Conservation (phyloP, 495 filamentous ascomycete genomes). For the Penicillium pulvis region DNA sequence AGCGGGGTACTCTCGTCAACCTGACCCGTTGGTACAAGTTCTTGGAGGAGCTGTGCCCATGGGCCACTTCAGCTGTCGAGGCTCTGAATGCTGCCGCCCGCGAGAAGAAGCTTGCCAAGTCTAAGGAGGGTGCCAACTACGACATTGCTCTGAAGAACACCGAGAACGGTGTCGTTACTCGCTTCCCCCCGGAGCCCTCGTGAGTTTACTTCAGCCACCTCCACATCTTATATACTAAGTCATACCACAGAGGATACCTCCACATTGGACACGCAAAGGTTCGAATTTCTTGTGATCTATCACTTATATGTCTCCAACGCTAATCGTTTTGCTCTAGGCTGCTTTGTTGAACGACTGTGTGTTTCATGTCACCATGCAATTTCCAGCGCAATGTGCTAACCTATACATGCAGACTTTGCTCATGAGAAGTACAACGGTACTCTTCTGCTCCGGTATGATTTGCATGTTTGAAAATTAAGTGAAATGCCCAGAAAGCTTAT, state of each 20-base stretch:
- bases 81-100: constrained; percentile 59
- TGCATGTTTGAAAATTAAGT: background rate
- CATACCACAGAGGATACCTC: constrained; percentile 67
- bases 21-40: constrained; percentile 87
- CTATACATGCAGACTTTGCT: constrained; percentile 63
- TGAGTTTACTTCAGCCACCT: constrained; percentile 38
- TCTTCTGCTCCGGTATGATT: constrained; percentile 63
- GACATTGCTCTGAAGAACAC: constrained; percentile 85
- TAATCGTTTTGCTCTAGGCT: constrained; percentile 38
- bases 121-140: constrained; percentile 85
- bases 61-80: constrained; percentile 51
- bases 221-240: constrained; percentile 1
- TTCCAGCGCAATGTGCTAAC: background rate
- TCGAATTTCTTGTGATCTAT: background rate
- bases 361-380: background rate
- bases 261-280: constrained; percentile 90
- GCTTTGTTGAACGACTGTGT: constrained; percentile 80
- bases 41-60: constrained; percentile 78
- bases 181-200: constrained; percentile 97
- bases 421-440: constrained; percentile 85
- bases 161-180: constrained; percentile 89
- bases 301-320: background rate
- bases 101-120: constrained; percentile 69
- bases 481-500: background rate
- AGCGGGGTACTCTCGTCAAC: constrained; percentile 75